Conservation (phyloP, 495 filamentous ascomycete genomes). For the Aspergillus panamensis region DNA sequence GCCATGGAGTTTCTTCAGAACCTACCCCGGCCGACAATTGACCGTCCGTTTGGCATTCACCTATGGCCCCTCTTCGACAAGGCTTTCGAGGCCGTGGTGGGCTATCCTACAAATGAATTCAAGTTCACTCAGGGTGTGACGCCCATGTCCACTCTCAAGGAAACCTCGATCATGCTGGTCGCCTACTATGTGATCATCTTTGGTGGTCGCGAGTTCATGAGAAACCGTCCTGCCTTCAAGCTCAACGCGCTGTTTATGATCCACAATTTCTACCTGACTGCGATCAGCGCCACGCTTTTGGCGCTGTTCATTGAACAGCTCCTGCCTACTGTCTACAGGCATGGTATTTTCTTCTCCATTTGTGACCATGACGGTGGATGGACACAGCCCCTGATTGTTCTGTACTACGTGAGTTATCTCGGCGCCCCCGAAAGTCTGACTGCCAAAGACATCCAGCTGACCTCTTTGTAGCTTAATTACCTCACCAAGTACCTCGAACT, state of each 20-base stretch:
- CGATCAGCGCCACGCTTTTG: conserved; percentile 57
- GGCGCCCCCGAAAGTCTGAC: neutral
- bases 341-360: conserved; percentile 63
- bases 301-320: conserved; percentile 64
- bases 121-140: conserved; percentile 56
- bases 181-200: conserved; percentile 66
- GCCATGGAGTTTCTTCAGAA: conserved; percentile 58
- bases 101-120: conserved; percentile 61
- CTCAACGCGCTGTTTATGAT: conserved; percentile 66
- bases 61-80: conserved; percentile 95
- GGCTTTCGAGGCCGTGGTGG: conserved; percentile 67
- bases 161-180: conserved; percentile 53
- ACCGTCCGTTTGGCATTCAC: conserved; percentile 85
- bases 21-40: conserved; percentile 72
- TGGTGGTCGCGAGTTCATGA: conserved; percentile 65
- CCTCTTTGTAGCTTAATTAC: conserved; percentile 58
- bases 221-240: conserved; percentile 53
- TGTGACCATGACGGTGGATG: conserved; percentile 64
- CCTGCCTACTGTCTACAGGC: conserved; percentile 53
- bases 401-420: conserved; percentile 60
- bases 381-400: conserved; percentile 60
- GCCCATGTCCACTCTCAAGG: conserved; percentile 56
- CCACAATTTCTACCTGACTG: conserved; percentile 64
- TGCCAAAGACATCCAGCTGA: neutral
- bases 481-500: conserved; percentile 70